Conservation (phyloP, 2,329 filamentous ascomycete species). For the Claviceps cyperi region DNA sequence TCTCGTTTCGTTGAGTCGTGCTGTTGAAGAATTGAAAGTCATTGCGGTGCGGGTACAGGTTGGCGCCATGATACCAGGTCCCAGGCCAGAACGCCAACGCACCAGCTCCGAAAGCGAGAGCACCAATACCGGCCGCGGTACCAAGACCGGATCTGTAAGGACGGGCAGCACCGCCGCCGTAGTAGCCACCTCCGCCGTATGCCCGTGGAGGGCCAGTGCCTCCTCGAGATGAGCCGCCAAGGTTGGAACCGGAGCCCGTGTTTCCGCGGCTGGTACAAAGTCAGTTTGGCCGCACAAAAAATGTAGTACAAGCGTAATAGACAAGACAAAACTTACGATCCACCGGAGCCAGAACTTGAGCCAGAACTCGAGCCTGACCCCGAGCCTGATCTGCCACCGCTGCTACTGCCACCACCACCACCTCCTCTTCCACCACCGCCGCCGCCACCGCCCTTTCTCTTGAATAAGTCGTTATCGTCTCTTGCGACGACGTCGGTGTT, state of each 20-base stretch:
- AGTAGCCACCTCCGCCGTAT: conserved; percentile 50
- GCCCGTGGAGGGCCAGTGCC: conserved; percentile 42
- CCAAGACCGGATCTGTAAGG: conserved; percentile 47
- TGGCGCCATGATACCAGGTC: conserved; percentile 48
- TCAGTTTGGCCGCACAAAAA: not conserved
- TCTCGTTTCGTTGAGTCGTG: conserved; percentile 26
- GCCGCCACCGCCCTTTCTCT: conserved; percentile 43
- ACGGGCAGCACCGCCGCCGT: conserved; percentile 46
- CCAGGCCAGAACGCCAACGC: conserved; percentile 47
- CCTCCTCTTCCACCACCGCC: conserved; percentile 34
- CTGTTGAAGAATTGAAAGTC: conserved; percentile 34
- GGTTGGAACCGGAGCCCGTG: conserved; percentile 18
- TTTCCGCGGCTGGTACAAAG: conserved; percentile 15
- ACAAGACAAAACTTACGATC: conserved; percentile 5
- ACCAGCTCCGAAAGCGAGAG: conserved; percentile 35
- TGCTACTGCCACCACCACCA: conserved; percentile 14
- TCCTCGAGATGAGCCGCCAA: conserved; percentile 37
- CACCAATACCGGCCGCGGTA: conserved; percentile 35
- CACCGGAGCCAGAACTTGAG: conserved; percentile 6
- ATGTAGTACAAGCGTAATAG: not conserved
- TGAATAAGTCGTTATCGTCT: conserved; percentile 35
- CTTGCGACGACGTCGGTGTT: conserved; percentile 12
- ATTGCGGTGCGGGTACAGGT: conserved; percentile 37
- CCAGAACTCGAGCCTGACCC: conserved; percentile 5
- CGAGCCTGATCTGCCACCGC: conserved; percentile 8